Evolutionary conservation across 768 basidiomycete species (phyloP).

Genomic region (Tylopilus felleus): DNA sequence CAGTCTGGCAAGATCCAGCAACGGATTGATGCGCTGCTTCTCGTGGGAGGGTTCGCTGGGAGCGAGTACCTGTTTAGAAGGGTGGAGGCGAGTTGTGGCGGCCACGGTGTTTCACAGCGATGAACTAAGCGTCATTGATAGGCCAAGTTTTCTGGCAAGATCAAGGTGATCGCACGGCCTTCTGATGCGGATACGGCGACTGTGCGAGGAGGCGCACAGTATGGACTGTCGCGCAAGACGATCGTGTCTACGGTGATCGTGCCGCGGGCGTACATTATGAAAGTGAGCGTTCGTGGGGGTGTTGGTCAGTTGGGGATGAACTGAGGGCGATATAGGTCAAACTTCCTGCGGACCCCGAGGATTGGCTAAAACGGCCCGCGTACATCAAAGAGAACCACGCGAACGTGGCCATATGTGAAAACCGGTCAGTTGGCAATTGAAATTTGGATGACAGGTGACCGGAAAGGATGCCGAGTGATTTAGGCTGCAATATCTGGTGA

Average conservation of each 20-base stretch:
- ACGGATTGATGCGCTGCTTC: slow-evolving; percentile 75
- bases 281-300: slow-evolving; percentile 41
- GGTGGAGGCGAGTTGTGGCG: slow-evolving; percentile 55
- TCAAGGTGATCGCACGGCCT: slow-evolving; percentile 77
- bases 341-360: slow-evolving; percentile 82
- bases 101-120: neutral
- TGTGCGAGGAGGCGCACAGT: slow-evolving; percentile 82
- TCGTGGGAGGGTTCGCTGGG: slow-evolving; percentile 88
- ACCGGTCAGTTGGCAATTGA: slow-evolving; percentile 47
- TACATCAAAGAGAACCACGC: slow-evolving; percentile 79
- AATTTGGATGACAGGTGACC: slow-evolving; percentile 6
- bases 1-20: slow-evolving; percentile 67
- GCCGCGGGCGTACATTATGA: slow-evolving; percentile 84
- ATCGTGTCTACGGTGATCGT: slow-evolving; percentile 81
- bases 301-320: neutral
- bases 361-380: slow-evolving; percentile 79
- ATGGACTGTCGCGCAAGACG: slow-evolving; percentile 71
- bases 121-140: slow-evolving; percentile 27
- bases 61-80: slow-evolving; percentile 81
- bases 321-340: slow-evolving; percentile 59
- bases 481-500: slow-evolving; percentile 84
- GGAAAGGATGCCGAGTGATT: slow-evolving; percentile 21
- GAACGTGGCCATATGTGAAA: slow-evolving; percentile 77
- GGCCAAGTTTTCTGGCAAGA: slow-evolving; percentile 63
- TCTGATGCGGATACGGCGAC: slow-evolving; percentile 88